phyloP scores from a whole-genome alignment of 345 rosid genomes.

The Camelina laxa region DNA sequence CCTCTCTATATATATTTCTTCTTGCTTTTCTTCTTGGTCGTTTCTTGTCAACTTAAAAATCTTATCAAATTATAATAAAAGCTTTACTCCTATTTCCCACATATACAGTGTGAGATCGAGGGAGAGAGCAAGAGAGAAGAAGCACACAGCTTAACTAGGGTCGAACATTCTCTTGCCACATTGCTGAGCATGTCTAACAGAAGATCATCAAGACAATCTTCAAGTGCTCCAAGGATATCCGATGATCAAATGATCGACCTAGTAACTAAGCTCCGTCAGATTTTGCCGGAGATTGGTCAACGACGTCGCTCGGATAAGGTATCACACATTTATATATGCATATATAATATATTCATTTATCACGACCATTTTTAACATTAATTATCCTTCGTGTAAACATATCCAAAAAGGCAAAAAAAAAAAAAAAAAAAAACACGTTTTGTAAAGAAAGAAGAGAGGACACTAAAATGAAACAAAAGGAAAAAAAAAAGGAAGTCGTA shows the following conservation, averaged over 20 bases:
- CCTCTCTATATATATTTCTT: neutral
- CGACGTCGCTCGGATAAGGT: conserved; percentile 88
- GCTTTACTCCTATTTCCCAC: conserved; percentile 37
- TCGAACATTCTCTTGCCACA: conserved; percentile 20
- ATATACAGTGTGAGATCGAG: conserved; percentile 3
- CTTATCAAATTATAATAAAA: conserved; percentile 31
- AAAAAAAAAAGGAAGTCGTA: conserved; percentile 21
- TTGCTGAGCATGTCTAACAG: conserved; percentile 69
- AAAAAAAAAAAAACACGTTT: neutral
- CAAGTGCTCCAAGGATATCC: conserved; percentile 69
- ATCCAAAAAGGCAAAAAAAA: conserved; percentile 2
- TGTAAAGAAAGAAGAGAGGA: conserved; percentile 21
- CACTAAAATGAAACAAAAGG: conserved; percentile 22
- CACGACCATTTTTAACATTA: neutral
- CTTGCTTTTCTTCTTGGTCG: conserved; percentile 15
- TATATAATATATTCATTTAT: neutral
- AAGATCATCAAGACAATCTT: conserved; percentile 77
- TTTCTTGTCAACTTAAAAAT: conserved; percentile 18
- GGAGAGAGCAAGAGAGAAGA: neutral
- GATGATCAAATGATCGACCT: conserved; percentile 93
- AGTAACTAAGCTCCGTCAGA: conserved; percentile 76
- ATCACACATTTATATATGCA: conserved; percentile 25
- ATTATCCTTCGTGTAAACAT: conserved; percentile 8
- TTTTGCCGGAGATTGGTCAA: conserved; percentile 85
- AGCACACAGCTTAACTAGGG: neutral